A percentile compares a stretch with the other conserved stretches of the same genome.
Evolutionary conservation across 2,329 filamentous ascomycete genomes (phyloP).

Genomic region (Stenocarpella maydis): DNA sequence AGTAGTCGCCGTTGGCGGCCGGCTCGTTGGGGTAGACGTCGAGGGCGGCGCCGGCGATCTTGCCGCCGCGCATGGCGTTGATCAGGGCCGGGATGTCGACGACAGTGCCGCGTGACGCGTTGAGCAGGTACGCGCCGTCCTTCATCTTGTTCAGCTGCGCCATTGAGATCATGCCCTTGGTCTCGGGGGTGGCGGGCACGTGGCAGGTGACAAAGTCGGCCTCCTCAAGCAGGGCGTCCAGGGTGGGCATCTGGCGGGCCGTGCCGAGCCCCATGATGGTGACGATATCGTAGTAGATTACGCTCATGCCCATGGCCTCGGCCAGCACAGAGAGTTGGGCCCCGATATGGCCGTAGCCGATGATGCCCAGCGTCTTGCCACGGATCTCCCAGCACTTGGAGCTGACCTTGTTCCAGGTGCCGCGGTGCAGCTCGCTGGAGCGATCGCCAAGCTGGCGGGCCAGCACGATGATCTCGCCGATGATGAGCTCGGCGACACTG

Average conservation of each 20-base stretch:
- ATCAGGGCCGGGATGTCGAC: constrained; percentile 94
- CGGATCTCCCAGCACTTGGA: constrained; percentile 97
- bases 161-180: constrained; percentile 88
- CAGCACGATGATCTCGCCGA: constrained; percentile 89
- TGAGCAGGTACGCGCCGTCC: constrained; percentile 91
- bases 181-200: constrained; percentile 92
- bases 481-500: constrained; percentile 95
- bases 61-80: constrained; percentile 83
- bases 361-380: constrained; percentile 94
- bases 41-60: constrained; percentile 91
- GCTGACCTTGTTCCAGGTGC: constrained; percentile 98
- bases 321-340: constrained; percentile 94
- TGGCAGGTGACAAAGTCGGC: constrained; percentile 95
- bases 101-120: constrained; percentile 91
- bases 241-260: constrained; percentile 79
- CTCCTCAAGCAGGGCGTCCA: constrained; percentile 78
- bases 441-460: constrained; percentile 93
- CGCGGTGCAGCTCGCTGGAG: constrained; percentile 91
- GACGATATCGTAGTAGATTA: constrained; percentile 96
- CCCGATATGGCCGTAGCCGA: constrained; percentile 97
- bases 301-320: constrained; percentile 96
- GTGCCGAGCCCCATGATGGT: constrained; percentile 95
- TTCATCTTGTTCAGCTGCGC: constrained; percentile 89
- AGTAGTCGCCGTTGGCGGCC: constrained; percentile 93
- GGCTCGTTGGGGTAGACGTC: constrained; percentile 97